Evolutionary conservation across 805 yeast genomes (phyloP).

Genomic region (Candida jianshihensis): DNA sequence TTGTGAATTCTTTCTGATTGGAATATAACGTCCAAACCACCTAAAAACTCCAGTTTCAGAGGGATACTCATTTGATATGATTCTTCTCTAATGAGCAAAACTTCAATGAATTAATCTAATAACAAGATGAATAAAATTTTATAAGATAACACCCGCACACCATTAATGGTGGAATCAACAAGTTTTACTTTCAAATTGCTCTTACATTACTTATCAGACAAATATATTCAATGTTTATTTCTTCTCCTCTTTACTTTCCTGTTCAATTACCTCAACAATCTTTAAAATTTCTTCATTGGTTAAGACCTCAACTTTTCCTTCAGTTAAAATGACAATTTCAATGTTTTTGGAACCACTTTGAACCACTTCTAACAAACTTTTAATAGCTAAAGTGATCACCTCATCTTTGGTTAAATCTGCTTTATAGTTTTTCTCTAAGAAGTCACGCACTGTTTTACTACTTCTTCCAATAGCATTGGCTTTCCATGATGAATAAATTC

Average conservation of each 20-base stretch:
- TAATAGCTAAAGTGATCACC: conserved; percentile 75
- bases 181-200: too few relatives aligned
- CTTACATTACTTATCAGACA: too few relatives aligned
- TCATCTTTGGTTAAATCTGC: conserved; percentile 56
- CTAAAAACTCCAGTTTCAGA: conserved; percentile 25
- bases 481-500: conserved; percentile 96
- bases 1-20: conserved; percentile 48
- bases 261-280: conserved; percentile 77
- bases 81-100: too few relatives aligned
- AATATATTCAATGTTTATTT: too few relatives aligned
- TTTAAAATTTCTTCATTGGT: conserved; percentile 65
- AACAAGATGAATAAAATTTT: too few relatives aligned
- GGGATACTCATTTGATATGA: not conserved
- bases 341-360: conserved; percentile 97
- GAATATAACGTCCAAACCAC: conserved; percentile 83
- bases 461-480: conserved; percentile 96
- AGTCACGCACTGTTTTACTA: conserved; percentile 90
- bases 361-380: conserved; percentile 88
- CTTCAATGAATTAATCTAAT: too few relatives aligned
- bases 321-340: conserved; percentile 80
- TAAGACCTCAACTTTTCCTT: conserved; percentile 49
- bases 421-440: conserved; percentile 80
- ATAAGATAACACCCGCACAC: too few relatives aligned
- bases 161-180: too few relatives aligned
- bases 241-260: conserved; percentile 51